Percentiles rank a stretch among this genome's conserved stretches.
phyloP scores from a whole-genome alignment of 192 early-diverging fungal species.

The Endogone sp. region DNA sequence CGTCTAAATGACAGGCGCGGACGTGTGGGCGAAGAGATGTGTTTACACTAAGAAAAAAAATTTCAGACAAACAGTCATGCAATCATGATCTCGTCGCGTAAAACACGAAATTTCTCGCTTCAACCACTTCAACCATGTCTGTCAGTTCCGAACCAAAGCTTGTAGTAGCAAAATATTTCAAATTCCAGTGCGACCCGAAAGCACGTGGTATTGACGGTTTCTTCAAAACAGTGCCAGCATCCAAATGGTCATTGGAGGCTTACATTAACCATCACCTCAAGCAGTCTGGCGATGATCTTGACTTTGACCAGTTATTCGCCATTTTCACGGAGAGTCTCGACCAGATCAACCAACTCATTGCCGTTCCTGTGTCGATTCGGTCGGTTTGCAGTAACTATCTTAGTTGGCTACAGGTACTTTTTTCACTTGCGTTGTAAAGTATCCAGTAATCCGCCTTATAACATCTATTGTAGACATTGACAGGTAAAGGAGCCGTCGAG shows the following conservation, averaged over 20 bases:
- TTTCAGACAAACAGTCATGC: too few species aligned
- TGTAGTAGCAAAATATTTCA: constrained; percentile 5
- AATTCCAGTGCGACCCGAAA: neutral
- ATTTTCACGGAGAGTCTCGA: constrained; percentile 16
- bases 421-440: neutral
- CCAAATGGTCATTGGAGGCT: constrained; percentile 9
- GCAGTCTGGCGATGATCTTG: constrained; percentile 2
- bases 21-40: too few species aligned
- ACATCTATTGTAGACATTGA: constrained; percentile 11
- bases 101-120: too few species aligned
- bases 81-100: too few species aligned
- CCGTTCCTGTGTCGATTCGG: constrained; percentile 10
- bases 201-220: constrained; percentile 8
- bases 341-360: constrained; percentile 4
- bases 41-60: too few species aligned
- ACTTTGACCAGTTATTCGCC: constrained; percentile 2
- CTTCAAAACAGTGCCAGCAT: constrained; percentile 4
- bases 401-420: constrained; percentile 2
- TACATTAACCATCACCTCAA: constrained; percentile 8
- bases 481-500: constrained; percentile 1
- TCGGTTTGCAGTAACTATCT: neutral
- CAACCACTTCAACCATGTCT: too few species aligned
- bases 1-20: too few species aligned
- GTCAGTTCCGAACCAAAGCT: too few species aligned
- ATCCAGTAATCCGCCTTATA: constrained; percentile 9